phyloP scores from a whole-genome alignment of 2,329 filamentous ascomycete species.

The Clonostachys rosea region DNA sequence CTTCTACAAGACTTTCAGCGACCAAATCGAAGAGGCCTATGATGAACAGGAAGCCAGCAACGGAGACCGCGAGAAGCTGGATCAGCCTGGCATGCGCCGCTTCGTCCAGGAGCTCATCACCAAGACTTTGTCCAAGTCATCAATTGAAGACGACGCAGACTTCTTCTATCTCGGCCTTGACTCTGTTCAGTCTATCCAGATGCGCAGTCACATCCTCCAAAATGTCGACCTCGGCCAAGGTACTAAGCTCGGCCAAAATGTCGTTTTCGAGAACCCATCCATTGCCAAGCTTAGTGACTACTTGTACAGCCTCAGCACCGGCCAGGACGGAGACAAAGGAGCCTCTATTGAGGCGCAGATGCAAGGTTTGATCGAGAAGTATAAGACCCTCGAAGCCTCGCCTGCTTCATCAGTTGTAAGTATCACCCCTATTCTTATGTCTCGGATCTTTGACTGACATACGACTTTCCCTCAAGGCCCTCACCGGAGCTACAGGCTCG shows the following conservation, averaged over 20 bases:
- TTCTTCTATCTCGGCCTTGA: constrained; percentile 56
- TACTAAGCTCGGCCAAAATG: constrained; percentile 42
- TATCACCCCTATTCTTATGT: too few species aligned
- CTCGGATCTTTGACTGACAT: too few species aligned
- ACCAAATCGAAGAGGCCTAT: constrained; percentile 35
- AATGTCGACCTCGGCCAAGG: constrained; percentile 41
- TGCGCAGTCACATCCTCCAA: constrained; percentile 45
- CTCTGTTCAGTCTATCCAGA: constrained; percentile 51
- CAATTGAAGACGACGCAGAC: constrained; percentile 33
- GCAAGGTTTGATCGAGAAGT: constrained; percentile 10
- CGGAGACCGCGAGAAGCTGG: constrained; percentile 6
- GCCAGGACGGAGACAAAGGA: constrained; percentile 14
- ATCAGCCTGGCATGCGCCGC: constrained; percentile 16
- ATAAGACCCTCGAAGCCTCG: constrained; percentile 1
- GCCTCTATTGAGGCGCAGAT: constrained; percentile 17
- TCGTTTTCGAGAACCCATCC: constrained; percentile 53
- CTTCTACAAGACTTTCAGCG: constrained; percentile 36
- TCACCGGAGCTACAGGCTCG: constrained; percentile 61
- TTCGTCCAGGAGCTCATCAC: constrained; percentile 24
- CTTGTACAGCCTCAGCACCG: constrained; percentile 33
- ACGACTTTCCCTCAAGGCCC: constrained; percentile 12
- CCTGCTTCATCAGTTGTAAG: constrained; percentile 6
- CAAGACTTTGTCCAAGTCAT: not conserved
- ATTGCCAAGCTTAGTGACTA: constrained; percentile 35
- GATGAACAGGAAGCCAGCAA: not conserved